Base-by-base conservation (phyloP, 805 yeast genomes). In the Metschnikowia continentalis region DNA sequence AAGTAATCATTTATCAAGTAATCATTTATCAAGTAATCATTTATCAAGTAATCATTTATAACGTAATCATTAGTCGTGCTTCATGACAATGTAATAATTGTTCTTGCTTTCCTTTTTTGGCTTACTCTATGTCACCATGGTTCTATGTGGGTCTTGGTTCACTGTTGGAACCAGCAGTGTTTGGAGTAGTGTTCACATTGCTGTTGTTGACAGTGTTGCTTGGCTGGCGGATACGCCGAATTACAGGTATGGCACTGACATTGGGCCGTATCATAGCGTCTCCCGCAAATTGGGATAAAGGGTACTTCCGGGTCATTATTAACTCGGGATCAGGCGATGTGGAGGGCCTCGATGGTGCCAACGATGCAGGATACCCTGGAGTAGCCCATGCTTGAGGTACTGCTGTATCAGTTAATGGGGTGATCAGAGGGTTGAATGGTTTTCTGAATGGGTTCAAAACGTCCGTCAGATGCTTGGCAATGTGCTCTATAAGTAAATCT, bases 371-470 rank as follows among this genome's bases (percentile, higher is more conserved):
- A 42, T 58, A 54, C 36, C 46, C 32, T 2, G 70, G 65, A 4
- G 65, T 61, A 17, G 67, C 66, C 72, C 72, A 71, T 40, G 56
- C 56, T 49, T 71, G 76, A 15, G 56, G 64, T 58, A 70, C 66
- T 44, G 59, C 64, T 3, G 71, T 61, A 54, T 72, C 77, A 2
- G 75, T 71, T 26, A 72, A 61, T 5, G 77, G 76, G 0, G 74
- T 71, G 19, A 72, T 61, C 3, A 59, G 15, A 6, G 74, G 69
- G 48, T 64, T 67, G 52, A 62, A 63, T 1, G 75, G 71, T 48
- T 74, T 62, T 50, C 69, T 61, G 47, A 54, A 63, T 2, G 77
- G 77, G 44, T 61, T 63, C 55, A 73, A 72, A 15, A 72, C 64
- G 50, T 72, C 69, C 2, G 77, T 71, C 48, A 68, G 67, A 49